phyloP scores from a whole-genome alignment of 192 early-diverging fungal species.

The Coemansia sp. region DNA sequence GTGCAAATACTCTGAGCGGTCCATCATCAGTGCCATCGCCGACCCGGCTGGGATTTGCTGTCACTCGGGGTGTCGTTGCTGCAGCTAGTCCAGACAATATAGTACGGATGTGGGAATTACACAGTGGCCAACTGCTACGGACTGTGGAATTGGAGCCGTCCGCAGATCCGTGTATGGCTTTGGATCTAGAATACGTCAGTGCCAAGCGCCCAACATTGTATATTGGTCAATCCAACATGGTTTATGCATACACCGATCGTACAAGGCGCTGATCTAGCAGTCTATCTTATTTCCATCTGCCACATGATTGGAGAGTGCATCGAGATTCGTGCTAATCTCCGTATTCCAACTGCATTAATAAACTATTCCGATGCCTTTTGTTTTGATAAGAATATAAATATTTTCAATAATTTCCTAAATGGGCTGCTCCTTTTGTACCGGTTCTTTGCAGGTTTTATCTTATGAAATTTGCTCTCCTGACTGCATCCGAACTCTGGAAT shows the following conservation, averaged over 20 bases:
- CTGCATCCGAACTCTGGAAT: too few species aligned
- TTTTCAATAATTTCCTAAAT: too few species aligned
- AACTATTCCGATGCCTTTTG: too few species aligned
- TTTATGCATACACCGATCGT: not conserved
- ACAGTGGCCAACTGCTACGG: constrained; percentile 17
- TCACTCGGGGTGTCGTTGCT: constrained; percentile 20
- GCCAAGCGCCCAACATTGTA: not conserved
- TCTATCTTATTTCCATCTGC: not conserved
- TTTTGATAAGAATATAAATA: too few species aligned
- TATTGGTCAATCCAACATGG: not conserved
- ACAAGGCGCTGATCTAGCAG: not conserved
- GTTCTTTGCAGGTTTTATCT: not conserved
- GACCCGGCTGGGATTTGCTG: constrained; percentile 26
- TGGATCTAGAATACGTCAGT: not conserved
- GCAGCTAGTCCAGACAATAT: constrained; percentile 32
- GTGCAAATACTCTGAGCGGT: not conserved
- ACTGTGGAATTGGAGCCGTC: constrained; percentile 9
- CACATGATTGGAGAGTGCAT: too few species aligned
- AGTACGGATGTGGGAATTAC: constrained; percentile 35
- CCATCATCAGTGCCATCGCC: constrained; percentile 8
- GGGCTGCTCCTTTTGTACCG: not conserved
- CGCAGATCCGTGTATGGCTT: not conserved
- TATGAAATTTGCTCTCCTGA: not conserved
- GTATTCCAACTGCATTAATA: too few species aligned
- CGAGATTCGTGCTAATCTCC: too few species aligned